Conservation (phyloP, 192 early-diverging fungal species). For the Backusella morwellensis region DNA sequence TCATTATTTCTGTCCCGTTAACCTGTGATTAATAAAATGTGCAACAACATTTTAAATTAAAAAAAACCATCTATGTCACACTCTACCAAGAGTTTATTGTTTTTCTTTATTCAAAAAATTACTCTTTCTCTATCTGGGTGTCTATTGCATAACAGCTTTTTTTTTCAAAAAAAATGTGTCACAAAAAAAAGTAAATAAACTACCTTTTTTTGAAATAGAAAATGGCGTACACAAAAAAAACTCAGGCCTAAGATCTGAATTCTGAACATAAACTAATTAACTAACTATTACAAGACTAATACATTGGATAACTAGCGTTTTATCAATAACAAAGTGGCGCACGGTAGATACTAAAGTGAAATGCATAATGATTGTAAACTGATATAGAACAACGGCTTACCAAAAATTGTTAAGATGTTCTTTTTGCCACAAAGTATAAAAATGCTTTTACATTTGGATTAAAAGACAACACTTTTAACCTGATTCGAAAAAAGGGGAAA, state of each 20-base stretch:
- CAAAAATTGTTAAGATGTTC: neutral
- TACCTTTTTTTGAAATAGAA: too few relatives aligned
- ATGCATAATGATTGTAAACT: conserved; percentile 1
- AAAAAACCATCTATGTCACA: neutral
- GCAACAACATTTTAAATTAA: neutral
- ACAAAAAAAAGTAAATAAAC: too few relatives aligned
- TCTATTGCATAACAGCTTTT: neutral
- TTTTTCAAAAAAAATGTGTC: neutral
- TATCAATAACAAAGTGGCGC: neutral
- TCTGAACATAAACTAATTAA: neutral
- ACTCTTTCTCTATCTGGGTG: neutral
- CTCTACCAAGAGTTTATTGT: neutral
- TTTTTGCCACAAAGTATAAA: neutral
- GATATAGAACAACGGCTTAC: neutral
- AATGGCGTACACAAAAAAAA: too few relatives aligned
- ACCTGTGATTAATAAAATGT: neutral
- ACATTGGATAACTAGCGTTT: neutral
- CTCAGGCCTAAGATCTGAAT: neutral
- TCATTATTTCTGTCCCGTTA: neutral
- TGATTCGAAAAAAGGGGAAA: neutral
- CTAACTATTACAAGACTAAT: neutral
- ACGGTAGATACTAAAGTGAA: neutral
- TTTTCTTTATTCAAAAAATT: neutral
- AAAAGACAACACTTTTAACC: neutral
- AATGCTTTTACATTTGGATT: neutral